Base-by-base conservation (phyloP, 2,329 filamentous ascomycete species). In the Rhynchosporium agropyri region DNA sequence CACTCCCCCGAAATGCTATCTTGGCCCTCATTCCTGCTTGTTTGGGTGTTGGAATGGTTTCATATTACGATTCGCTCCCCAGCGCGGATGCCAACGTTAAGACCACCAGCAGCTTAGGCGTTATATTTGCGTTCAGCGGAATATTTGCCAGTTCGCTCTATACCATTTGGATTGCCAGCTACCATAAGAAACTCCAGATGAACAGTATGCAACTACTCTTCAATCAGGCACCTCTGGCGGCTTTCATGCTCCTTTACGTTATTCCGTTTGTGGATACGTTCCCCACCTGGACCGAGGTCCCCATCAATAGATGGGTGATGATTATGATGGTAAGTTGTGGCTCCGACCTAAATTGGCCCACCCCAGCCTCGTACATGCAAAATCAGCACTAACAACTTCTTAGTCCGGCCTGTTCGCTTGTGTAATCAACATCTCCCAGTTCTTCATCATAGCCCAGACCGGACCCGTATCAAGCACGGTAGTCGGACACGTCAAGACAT, bases 141-240 rank as follows among this genome's bases (percentile, higher is more conserved):
- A 86, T 89, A 10, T 80, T 88, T 58, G 85, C 86, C 15, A 88
- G 84, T 38, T 86, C 85, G 1, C 75, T 89, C 15, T 90, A 90
- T 74, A 89, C 87, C 0, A 83, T 89, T 63, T 89, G 85, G 85
- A 88, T 89, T 71, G 81, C 83, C 58, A 83, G 81, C 70, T 89
- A 86, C 71, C 85, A 89, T 73, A 81, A 84, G 65, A 87, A 84
- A 74, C 79, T 89, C 28, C 80, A 86, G 65, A 85, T 89, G 77
- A 83, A 81, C 67, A 89, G 85, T 75, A 87, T 88, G 82, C 88
- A 90, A 76, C 77, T 90, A 38, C 79, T 90, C 10, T 84, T 85
- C 76, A 89, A 88, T 74, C 87, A 89, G 74, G 84, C 87, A 1
- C 86, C 87, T 1, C 77, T 88, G 2, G 84, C 85, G 28, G 82